These are phyloP conservation scores for Diaporthe capsici DNA, from an alignment of 2,329 filamentous ascomycete species.

Conservation along the genomic window DNA sequence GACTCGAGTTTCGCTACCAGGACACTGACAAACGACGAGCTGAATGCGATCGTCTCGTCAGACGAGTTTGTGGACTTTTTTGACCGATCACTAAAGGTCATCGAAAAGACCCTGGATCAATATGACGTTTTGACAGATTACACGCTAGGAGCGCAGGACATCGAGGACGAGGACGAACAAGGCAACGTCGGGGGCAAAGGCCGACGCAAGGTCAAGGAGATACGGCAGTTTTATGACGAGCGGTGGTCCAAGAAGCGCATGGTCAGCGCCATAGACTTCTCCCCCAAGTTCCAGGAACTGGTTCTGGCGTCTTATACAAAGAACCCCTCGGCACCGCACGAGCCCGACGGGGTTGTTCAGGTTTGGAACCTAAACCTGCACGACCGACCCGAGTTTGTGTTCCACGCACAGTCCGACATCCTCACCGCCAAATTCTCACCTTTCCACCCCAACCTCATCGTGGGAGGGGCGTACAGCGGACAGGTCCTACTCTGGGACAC, in stretches of 20 bases:
- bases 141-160: slow-evolving; percentile 81
- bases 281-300: slow-evolving; percentile 93
- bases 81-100: slow-evolving; percentile 95
- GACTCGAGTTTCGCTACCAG: slow-evolving; percentile 80
- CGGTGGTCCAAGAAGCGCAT: slow-evolving; percentile 98
- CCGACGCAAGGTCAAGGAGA: slow-evolving; percentile 83
- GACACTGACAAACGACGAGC: slow-evolving; percentile 85
- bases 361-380: slow-evolving; percentile 98
- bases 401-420: slow-evolving; percentile 96
- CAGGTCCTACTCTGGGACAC: slow-evolving; percentile 99
- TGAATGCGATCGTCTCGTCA: slow-evolving; percentile 90
- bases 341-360: slow-evolving; percentile 92
- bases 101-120: slow-evolving; percentile 93
- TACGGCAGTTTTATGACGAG: slow-evolving; percentile 94
- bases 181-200: slow-evolving; percentile 80
- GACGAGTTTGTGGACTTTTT: slow-evolving; percentile 96
- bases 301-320: slow-evolving; percentile 97
- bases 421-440: slow-evolving; percentile 98
- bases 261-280: slow-evolving; percentile 96
- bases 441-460: slow-evolving; percentile 95
- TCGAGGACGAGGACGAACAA: slow-evolving; percentile 87
- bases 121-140: slow-evolving; percentile 98
- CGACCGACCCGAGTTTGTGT: slow-evolving; percentile 94
- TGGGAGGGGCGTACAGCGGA: slow-evolving; percentile 96
- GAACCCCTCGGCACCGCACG: slow-evolving; percentile 93